These are phyloP conservation scores for Tranzscheliella williamsii DNA, from an alignment of 1,284 basidiomycete species.

Conservation along the genomic window DNA sequence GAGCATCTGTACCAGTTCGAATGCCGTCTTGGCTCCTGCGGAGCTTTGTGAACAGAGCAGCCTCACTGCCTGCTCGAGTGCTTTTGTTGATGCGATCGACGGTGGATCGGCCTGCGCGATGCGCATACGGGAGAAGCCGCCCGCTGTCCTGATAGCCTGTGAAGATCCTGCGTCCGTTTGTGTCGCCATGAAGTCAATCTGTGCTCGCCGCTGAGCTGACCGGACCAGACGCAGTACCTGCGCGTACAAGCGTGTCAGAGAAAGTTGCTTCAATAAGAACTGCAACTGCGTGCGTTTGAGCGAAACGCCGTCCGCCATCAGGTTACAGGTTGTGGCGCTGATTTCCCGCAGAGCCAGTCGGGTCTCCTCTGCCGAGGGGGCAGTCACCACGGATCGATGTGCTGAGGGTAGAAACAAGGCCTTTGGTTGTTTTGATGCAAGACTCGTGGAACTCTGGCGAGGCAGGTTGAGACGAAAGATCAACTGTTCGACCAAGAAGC, in stretches of 20 bases:
- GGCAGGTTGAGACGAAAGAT: constrained; percentile 14
- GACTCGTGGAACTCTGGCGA: no score
- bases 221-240: constrained; percentile 10
- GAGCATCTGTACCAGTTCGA: constrained; percentile 19
- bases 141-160: constrained; percentile 5
- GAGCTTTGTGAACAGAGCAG: constrained; percentile 24
- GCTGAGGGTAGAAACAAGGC: no score
- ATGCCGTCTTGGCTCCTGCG: constrained; percentile 12
- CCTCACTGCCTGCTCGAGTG: constrained; percentile 5
- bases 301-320: constrained; percentile 12
- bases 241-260: constrained; percentile 7
- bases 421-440: no score
- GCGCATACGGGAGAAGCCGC: constrained; percentile 13
- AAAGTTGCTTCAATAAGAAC: constrained; percentile 15
- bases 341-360: constrained; percentile 8
- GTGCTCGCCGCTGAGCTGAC: constrained; percentile 12
- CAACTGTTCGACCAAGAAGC: constrained; percentile 22
- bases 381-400: no score
- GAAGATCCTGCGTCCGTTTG: neutral
- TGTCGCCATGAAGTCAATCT: constrained; percentile 3
- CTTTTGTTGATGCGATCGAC: constrained; percentile 14
- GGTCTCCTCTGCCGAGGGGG: no score
- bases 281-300: constrained; percentile 21
- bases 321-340: constrained; percentile 13
- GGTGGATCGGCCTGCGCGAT: constrained; percentile 1